phyloP scores from a whole-genome alignment of 2,329 filamentous ascomycete species.

The Pseudocercospora vitis region DNA sequence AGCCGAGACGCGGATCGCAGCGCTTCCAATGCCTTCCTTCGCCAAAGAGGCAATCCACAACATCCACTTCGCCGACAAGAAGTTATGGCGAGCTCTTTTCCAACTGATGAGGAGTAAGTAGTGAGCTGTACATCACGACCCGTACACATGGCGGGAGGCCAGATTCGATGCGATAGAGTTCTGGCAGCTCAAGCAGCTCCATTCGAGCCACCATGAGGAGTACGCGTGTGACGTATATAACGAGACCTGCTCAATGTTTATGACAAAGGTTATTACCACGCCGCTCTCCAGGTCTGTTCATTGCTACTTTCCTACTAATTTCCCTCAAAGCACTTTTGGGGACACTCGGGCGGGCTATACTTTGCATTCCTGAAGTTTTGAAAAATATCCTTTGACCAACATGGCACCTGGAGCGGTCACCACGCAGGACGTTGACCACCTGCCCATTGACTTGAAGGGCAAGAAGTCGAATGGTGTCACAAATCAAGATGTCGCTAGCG shows the following conservation, averaged over 20 bases:
- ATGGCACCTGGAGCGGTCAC: slow-evolving; percentile 33
- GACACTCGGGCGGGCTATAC: background rate
- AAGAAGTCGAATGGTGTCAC: slow-evolving; percentile 23
- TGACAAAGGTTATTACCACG: background rate
- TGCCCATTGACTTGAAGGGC: slow-evolving; percentile 31
- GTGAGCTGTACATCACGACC: slow-evolving; percentile 2
- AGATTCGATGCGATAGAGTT: slow-evolving; percentile 24
- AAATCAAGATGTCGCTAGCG: slow-evolving; percentile 11
- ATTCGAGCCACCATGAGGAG: slow-evolving; percentile 9
- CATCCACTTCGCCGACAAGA: slow-evolving; percentile 12
- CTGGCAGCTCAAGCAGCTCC: slow-evolving; percentile 11
- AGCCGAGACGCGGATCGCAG: slow-evolving; percentile 3
- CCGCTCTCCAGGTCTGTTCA: background rate
- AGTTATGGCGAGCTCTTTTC: slow-evolving; percentile 7
- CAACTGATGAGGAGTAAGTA: slow-evolving; percentile 4
- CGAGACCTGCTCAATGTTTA: background rate
- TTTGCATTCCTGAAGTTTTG: background rate
- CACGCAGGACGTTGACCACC: slow-evolving; percentile 29
- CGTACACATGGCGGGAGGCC: slow-evolving; percentile 7
- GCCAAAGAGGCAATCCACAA: slow-evolving; percentile 9
- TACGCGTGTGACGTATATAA: slow-evolving; percentile 23
- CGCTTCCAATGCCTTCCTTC: slow-evolving; percentile 20
- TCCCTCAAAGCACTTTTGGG: too few species aligned
- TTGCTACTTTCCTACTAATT: slow-evolving; percentile 10
- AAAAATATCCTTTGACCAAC: slow-evolving; percentile 6